Evolutionary conservation across 2,329 filamentous ascomycete species (phyloP).

Genomic region (Aspergillus ibericus): DNA sequence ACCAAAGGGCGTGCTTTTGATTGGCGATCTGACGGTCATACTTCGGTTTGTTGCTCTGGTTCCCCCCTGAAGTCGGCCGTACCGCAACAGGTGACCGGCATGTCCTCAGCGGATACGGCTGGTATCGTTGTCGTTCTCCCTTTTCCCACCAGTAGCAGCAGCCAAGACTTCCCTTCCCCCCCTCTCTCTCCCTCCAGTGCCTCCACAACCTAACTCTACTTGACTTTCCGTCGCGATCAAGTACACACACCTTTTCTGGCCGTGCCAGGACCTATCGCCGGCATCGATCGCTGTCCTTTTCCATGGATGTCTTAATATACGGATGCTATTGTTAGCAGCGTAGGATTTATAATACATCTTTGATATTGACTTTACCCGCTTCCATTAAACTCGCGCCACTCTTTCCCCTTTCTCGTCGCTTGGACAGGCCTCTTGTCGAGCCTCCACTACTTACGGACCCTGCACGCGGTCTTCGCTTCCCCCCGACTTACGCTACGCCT

Average conservation of each 20-base stretch:
- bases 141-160: conserved; percentile 15
- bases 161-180: conserved; percentile 6
- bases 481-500: conserved; percentile 39
- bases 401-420: background rate
- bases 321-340: conserved; percentile 9
- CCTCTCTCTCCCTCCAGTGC: conserved; percentile 3
- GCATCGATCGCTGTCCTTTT: conserved; percentile 25
- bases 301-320: background rate
- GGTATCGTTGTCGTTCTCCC: conserved; percentile 2
- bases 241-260: background rate
- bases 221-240: conserved; percentile 3
- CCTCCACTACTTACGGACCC: conserved; percentile 20
- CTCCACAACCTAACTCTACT: background rate
- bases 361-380: conserved; percentile 2
- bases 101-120: background rate
- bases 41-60: conserved; percentile 10
- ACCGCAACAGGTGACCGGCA: conserved; percentile 5
- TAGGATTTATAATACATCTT: background rate
- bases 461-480: conserved; percentile 31
- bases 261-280: conserved; percentile 18
- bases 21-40: conserved; percentile 12
- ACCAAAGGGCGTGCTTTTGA: conserved; percentile 6
- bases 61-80: conserved; percentile 6
- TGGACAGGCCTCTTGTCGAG: conserved; percentile 4
- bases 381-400: conserved; percentile 8